A percentile compares a stretch with the other conserved stretches of the same genome.
phyloP scores from a whole-genome alignment of 768 basidiomycete genomes.

The Tricholoma flavovirens region DNA sequence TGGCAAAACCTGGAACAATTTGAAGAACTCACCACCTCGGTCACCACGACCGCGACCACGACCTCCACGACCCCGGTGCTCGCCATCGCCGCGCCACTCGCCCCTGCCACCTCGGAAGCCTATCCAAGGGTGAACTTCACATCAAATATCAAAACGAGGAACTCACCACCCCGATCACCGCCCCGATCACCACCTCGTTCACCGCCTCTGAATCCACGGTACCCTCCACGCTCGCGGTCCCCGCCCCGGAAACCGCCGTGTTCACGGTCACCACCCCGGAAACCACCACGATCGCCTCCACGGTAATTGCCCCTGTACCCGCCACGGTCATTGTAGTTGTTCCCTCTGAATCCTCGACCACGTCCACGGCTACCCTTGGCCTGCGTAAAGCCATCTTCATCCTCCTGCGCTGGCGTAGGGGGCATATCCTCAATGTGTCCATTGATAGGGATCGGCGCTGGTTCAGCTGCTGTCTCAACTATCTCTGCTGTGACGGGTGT shows the following conservation, averaged over 20 bases:
- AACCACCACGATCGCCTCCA: conserved; percentile 37
- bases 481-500: conserved; percentile 44
- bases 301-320: conserved; percentile 29
- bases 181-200: conserved; percentile 32
- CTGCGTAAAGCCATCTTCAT: conserved; percentile 62
- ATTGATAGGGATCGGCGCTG: conserved; percentile 26
- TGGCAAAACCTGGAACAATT: no score
- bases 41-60: conserved; percentile 33
- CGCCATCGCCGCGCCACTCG: conserved; percentile 43
- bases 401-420: conserved; percentile 24
- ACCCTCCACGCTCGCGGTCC: conserved; percentile 31
- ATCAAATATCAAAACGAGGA: background rate
- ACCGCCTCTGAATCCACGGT: conserved; percentile 25
- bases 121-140: conserved; percentile 4
- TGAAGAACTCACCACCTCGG: conserved; percentile 26
- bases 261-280: conserved; percentile 25
- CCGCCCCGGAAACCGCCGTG: conserved; percentile 31
- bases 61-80: conserved; percentile 40
- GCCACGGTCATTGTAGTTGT: conserved; percentile 17
- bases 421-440: conserved; percentile 16
- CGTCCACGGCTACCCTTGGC: conserved; percentile 46
- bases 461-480: conserved; percentile 14
- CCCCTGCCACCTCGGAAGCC: conserved; percentile 36
- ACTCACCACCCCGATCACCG: conserved; percentile 31
- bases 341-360: conserved; percentile 34